phyloP scores from a whole-genome alignment of 805 yeast species.

The Hemisphaericaspora nanyangensis region DNA sequence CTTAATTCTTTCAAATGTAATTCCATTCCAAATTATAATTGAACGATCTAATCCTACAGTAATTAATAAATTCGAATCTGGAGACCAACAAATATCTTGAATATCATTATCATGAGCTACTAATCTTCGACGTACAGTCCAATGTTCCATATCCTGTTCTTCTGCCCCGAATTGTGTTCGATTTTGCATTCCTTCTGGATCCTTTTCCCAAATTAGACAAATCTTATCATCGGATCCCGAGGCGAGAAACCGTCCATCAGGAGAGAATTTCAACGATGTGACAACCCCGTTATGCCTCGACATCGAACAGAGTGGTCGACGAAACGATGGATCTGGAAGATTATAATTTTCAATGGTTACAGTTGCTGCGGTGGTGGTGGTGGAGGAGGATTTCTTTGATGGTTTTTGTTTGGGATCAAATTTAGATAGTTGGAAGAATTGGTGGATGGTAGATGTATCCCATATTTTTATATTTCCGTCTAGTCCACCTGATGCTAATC shows the following conservation, averaged over 20 bases:
- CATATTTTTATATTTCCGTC: constrained; percentile 90
- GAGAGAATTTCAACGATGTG: constrained; percentile 88
- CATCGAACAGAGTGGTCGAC: constrained; percentile 77
- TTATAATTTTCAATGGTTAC: constrained; percentile 1
- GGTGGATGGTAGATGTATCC: constrained; percentile 58
- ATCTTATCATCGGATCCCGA: constrained; percentile 95
- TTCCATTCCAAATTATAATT: constrained; percentile 90
- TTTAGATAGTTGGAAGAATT: constrained; percentile 26
- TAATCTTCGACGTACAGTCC: constrained; percentile 89
- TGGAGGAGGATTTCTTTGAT: constrained; percentile 2
- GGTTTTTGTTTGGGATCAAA: constrained; percentile 4
- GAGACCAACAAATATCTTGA: constrained; percentile 98
- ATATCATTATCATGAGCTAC: constrained; percentile 98
- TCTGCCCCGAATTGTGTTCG: constrained; percentile 62
- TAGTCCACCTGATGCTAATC: constrained; percentile 90
- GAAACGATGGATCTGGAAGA: constrained; percentile 20
- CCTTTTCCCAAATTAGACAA: constrained; percentile 88
- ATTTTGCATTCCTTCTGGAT: constrained; percentile 55
- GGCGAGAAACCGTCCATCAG: constrained; percentile 86
- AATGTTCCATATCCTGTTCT: constrained; percentile 70
- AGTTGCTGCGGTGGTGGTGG: neutral
- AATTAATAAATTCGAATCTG: constrained; percentile 84
- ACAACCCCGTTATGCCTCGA: constrained; percentile 96
- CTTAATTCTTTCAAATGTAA: constrained; percentile 84
- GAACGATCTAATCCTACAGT: constrained; percentile 94